Percentiles rank a stretch among this genome's conserved stretches.
These are phyloP conservation scores for Xylogone sp. DNA, from an alignment of 2,329 filamentous ascomycete genomes.

Conservation along the genomic window DNA sequence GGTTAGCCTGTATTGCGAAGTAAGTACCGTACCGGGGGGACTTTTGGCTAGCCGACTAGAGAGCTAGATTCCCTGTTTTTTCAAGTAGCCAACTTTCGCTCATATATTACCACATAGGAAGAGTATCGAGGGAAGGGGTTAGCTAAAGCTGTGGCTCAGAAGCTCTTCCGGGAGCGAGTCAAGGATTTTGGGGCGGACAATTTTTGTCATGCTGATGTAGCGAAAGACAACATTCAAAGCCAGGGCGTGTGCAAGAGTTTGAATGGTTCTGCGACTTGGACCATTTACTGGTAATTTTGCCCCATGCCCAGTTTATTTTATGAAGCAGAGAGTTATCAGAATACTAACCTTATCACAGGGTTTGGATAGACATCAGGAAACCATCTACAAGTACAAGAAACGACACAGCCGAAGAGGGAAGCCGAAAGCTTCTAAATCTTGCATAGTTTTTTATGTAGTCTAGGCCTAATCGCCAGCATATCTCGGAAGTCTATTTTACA, in stretches of 20 bases:
- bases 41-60: no score
- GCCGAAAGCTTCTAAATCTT: not conserved
- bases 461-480: not conserved
- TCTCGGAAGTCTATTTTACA: slow-evolving; percentile 5
- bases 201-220: slow-evolving; percentile 62
- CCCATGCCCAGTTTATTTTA: not conserved
- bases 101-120: slow-evolving; percentile 38
- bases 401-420: no score
- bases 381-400: not conserved
- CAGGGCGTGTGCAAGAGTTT: slow-evolving; percentile 59
- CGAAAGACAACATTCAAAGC: slow-evolving; percentile 55
- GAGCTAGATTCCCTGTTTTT: no score
- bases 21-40: no score
- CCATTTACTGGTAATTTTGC: slow-evolving; percentile 53
- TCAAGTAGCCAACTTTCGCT: no score
- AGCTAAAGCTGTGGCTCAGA: slow-evolving; percentile 57
- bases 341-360: not conserved
- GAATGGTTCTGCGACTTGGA: slow-evolving; percentile 40
- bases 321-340: not conserved
- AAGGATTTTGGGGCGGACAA: slow-evolving; percentile 42
- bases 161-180: slow-evolving; percentile 50
- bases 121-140: slow-evolving; percentile 57
- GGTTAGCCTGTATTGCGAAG: slow-evolving; percentile 57
- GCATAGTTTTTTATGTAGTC: not conserved
- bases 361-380: not conserved